Conservation (phyloP, 2,329 filamentous ascomycete species). For the Atkinsonella texensis region DNA sequence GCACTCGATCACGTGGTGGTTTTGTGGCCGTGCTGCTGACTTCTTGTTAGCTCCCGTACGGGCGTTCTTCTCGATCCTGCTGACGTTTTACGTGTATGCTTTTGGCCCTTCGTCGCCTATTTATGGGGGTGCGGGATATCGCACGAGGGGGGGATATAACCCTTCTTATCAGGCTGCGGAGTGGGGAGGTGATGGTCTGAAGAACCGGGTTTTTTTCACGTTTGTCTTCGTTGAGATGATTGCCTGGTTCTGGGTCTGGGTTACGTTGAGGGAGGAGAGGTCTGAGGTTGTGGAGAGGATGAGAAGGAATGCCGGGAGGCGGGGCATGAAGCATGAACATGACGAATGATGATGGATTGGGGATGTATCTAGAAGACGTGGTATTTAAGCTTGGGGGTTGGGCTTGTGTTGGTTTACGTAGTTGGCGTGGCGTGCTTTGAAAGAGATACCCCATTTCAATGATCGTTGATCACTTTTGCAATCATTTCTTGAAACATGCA, state of each 20-base stretch:
- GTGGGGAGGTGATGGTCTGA: constrained; percentile 54
- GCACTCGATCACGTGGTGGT: constrained; percentile 21
- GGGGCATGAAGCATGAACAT: constrained; percentile 7
- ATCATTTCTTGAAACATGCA: too few species aligned
- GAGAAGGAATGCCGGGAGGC: constrained; percentile 11
- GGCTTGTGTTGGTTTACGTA: not conserved
- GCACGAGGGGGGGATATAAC: constrained; percentile 14
- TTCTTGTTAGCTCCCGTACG: constrained; percentile 44
- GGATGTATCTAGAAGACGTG: not conserved
- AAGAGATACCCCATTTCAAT: not conserved
- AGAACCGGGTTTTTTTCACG: constrained; percentile 75
- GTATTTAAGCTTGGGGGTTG: not conserved
- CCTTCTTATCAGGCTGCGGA: constrained; percentile 23
- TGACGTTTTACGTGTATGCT: constrained; percentile 54
- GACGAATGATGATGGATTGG: not conserved
- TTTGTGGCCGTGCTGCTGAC: too few species aligned
- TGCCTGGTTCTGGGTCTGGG: constrained; percentile 78
- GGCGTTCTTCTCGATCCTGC: constrained; percentile 46
- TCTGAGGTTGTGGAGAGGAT: constrained; percentile 27
- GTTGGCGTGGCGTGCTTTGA: not conserved
- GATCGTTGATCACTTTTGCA: too few species aligned
- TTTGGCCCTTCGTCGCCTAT: constrained; percentile 41
- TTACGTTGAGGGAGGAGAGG: constrained; percentile 57
- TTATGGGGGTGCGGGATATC: constrained; percentile 20
- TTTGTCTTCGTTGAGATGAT: constrained; percentile 76